Evolutionary conservation across 179 eudicot species (phyloP).

Genomic region (Beta lomatogona): DNA sequence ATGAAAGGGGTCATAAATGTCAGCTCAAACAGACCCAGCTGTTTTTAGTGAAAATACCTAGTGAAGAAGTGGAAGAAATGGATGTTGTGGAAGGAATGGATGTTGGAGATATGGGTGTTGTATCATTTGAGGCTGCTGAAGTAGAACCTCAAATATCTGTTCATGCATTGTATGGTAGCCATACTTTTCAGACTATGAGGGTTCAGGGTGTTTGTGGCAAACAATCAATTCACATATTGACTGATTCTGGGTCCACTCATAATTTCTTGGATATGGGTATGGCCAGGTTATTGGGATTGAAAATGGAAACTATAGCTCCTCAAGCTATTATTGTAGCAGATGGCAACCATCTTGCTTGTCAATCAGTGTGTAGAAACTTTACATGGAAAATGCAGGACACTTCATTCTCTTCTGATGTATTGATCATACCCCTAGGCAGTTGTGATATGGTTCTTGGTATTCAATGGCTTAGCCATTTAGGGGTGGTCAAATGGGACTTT

Average conservation of each 20-base stretch:
- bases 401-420: too few species aligned
- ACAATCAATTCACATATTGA: not conserved
- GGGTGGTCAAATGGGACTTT: not conserved
- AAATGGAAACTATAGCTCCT: not conserved
- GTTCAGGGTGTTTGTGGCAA: not conserved
- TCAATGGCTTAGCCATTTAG: not conserved
- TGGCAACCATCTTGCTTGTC: too few species aligned
- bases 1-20: too few species aligned
- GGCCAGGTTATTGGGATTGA: too few species aligned
- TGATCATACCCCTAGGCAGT: too few species aligned
- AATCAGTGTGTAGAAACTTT: too few species aligned
- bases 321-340: not conserved
- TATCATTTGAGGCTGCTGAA: not conserved
- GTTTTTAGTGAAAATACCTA: too few species aligned
- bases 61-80: too few species aligned
- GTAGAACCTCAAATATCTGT: not conserved
- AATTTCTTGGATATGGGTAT: not conserved
- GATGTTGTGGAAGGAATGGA: too few species aligned
- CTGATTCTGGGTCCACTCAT: not conserved
- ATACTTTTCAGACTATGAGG: not conserved
- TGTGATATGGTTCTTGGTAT: slow-evolving; percentile 12
- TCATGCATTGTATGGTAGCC: not conserved
- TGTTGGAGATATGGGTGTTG: too few species aligned
- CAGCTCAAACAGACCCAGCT: too few species aligned
- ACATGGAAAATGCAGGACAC: too few species aligned